A percentile compares a stretch with the other conserved stretches of the same genome.
These are phyloP conservation scores for Phytopythium kandeliae DNA, from an alignment of 352 stramenopile genomes.

Conservation along the genomic window DNA sequence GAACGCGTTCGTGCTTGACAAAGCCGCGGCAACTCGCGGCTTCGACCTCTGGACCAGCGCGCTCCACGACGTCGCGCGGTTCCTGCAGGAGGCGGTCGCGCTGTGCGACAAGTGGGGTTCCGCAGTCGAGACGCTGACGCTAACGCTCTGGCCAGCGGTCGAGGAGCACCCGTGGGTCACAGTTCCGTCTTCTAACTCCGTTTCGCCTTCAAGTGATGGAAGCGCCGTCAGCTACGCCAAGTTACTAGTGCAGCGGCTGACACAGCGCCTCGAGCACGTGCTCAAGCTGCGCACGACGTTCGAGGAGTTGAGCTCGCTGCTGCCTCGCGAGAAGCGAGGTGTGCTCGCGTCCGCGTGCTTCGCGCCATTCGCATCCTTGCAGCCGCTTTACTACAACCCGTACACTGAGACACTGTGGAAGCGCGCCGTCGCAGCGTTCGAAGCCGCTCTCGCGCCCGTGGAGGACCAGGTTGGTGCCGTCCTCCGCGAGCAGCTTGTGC, in stretches of 20 bases:
- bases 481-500: constrained; percentile 67
- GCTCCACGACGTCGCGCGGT: constrained; percentile 51
- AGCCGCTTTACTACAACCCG: constrained; percentile 86
- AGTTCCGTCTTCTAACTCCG: background rate
- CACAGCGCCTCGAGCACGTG: constrained; percentile 73
- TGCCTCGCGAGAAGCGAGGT: constrained; percentile 34
- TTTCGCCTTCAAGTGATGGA: constrained; percentile 16
- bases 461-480: constrained; percentile 81
- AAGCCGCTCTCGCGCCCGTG: constrained; percentile 71
- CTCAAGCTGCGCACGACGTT: constrained; percentile 79
- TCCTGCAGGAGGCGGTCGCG: constrained; percentile 51
- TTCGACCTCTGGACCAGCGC: constrained; percentile 66
- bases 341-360: constrained; percentile 57
- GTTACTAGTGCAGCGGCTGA: constrained; percentile 36
- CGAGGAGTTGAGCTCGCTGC: constrained; percentile 79
- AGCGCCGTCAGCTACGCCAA: constrained; percentile 23
- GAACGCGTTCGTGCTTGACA: constrained; percentile 61
- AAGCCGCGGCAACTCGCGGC: constrained; percentile 22
- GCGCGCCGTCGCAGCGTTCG: constrained; percentile 65
- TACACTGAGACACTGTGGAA: constrained; percentile 88
- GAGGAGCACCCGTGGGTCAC: constrained; percentile 76
- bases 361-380: constrained; percentile 50
- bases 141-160: constrained; percentile 68
- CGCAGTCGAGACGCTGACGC: constrained; percentile 72
- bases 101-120: constrained; percentile 84